These are phyloP conservation scores for Sporothrix mexicana DNA, from an alignment of 2,329 filamentous ascomycete species.

Conservation along the genomic window DNA sequence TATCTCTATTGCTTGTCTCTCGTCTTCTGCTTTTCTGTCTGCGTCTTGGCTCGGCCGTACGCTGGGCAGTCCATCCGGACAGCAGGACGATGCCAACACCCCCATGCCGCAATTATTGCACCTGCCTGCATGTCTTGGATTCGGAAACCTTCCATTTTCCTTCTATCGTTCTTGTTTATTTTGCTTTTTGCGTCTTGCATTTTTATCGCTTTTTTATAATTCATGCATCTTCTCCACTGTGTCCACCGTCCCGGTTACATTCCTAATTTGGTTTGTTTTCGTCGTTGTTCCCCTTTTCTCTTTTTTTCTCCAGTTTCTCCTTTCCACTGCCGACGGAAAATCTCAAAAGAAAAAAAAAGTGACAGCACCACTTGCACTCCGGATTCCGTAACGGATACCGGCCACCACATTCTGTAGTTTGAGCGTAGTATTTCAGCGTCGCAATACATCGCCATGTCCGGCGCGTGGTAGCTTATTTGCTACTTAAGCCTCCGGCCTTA, in stretches of 20 bases:
- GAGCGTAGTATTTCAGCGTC: slow-evolving; percentile 11
- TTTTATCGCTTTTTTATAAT: too few species aligned
- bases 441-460: slow-evolving; percentile 13
- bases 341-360: not conserved
- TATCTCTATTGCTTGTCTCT: slow-evolving; percentile 4
- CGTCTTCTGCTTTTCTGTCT: not conserved
- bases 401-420: not conserved
- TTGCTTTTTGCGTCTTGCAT: too few species aligned
- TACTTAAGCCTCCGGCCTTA: not conserved
- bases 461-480: slow-evolving; percentile 2
- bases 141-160: not conserved
- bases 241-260: slow-evolving; percentile 1
- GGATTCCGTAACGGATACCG: not conserved
- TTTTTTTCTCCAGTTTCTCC: not conserved
- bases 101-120: not conserved
- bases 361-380: not conserved
- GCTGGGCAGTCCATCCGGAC: not conserved
- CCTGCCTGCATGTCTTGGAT: not conserved
- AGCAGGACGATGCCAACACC: slow-evolving; percentile 9
- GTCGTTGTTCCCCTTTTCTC: not conserved
- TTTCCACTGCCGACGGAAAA: not conserved
- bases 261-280: not conserved
- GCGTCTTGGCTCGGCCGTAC: slow-evolving; percentile 8
- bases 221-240: not conserved
- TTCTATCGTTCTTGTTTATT: not conserved